Base-by-base conservation (phyloP, 2,329 filamentous ascomycete genomes). In the Claviceps africana region DNA sequence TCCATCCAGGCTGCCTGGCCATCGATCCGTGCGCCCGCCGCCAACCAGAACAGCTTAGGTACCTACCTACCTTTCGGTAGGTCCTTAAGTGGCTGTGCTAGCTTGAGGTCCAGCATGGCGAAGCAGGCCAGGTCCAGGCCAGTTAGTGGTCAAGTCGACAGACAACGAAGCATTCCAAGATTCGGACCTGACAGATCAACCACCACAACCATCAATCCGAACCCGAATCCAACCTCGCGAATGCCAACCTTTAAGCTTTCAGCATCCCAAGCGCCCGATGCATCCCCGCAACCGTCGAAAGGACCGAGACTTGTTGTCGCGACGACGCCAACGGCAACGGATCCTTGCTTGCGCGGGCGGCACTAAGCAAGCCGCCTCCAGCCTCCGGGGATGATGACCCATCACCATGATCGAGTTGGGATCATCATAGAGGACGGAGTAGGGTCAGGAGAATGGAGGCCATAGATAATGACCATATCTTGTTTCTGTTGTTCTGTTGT, bases 221-320 rank as follows among this genome's bases (percentile, higher is more conserved):
- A 37, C 15, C 33, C 33, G 9, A 10, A 8, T 10, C 31, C 31
- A 4, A 37, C 33, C 13, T 37, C n/a, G 33, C 15, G n/a, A 40
- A n/a, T 25, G 19, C n/a, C 40, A 22, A 15, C 21, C 4, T 42
- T n/a, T n/a, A n/a, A n/a, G n/a, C n/a, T n/a, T n/a, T n/a, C n/a
- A n/a, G n/a, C n/a, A n/a, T n/a, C n/a, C n/a, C n/a, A n/a, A n/a
- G n/a, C n/a, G n/a, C n/a, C n/a, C n/a, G n/a, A n/a, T n/a, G n/a
- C n/a, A n/a, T n/a, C n/a, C n/a, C n/a, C n/a, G n/a, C n/a, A n/a
- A n/a, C n/a, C n/a, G n/a, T n/a, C n/a, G n/a, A n/a, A n/a, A n/a
- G n/a, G n/a, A n/a, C n/a, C n/a, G n/a, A n/a, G n/a, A n/a, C n/a
- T 22, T 31, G 49, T 51, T 51, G 49, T 33, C 33, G 21, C 39